phyloP scores from a whole-genome alignment of 1,284 basidiomycete genomes.

The Fomitopsis schrenkii region DNA sequence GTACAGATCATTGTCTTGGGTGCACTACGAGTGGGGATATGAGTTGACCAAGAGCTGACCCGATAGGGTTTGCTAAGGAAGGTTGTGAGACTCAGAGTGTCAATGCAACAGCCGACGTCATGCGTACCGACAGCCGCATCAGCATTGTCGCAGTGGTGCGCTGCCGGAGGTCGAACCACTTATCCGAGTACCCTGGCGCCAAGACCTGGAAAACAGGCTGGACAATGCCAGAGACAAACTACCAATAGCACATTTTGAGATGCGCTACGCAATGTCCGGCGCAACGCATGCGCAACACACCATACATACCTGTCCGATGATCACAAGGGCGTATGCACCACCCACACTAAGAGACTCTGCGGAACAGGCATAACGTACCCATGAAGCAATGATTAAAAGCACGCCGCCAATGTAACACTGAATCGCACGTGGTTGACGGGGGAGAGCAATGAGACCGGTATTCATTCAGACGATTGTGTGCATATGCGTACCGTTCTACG shows the following conservation, averaged over 20 bases:
- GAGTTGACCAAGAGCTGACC: too few relatives aligned
- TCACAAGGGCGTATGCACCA: conserved; percentile 55
- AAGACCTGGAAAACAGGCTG: conserved; percentile 71
- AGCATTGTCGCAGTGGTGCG: conserved; percentile 78
- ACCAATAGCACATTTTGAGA: too few relatives aligned
- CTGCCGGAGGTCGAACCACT: conserved; percentile 69
- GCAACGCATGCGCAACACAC: conserved; percentile 30
- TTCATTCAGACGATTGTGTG: too few relatives aligned
- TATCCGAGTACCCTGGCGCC: conserved; percentile 65
- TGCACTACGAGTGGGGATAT: too few relatives aligned
- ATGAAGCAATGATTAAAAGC: conserved; percentile 38
- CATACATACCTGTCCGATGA: conserved; percentile 59
- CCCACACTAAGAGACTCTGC: conserved; percentile 40
- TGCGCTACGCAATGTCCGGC: conserved; percentile 18
- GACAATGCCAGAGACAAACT: conserved; percentile 51
- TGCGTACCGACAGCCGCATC: conserved; percentile 28
- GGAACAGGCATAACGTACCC: conserved; percentile 76
- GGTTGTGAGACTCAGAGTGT: too few relatives aligned
- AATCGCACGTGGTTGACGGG: too few relatives aligned
- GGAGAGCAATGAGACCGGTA: too few relatives aligned
- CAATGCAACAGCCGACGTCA: conserved; percentile 40
- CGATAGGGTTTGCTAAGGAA: too few relatives aligned
- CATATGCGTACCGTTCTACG: conserved; percentile 42
- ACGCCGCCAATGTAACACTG: conserved; percentile 13
- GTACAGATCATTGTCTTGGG: too few relatives aligned